Percentiles rank a stretch among this genome's conserved stretches.
Conservation (phyloP, 2,329 filamentous ascomycete species). For the Trichoderma brevicompactum region DNA sequence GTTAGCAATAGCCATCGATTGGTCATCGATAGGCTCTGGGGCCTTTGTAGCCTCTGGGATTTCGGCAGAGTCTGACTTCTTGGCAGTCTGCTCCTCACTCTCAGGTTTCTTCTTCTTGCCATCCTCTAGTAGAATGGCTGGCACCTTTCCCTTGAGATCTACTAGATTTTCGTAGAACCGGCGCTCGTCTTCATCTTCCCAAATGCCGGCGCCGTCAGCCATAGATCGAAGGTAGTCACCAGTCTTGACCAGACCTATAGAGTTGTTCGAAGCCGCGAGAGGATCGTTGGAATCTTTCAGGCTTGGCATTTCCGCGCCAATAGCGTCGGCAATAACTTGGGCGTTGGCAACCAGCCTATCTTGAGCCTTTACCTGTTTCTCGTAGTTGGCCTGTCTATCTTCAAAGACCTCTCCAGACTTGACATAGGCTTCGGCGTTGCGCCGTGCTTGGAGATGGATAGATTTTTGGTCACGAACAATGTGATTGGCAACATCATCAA, state of each 20-base stretch:
- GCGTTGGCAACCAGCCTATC: slow-evolving; percentile 90
- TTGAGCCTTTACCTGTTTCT: slow-evolving; percentile 89
- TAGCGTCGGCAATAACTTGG: slow-evolving; percentile 84
- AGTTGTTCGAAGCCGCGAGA: slow-evolving; percentile 67
- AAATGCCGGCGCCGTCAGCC: slow-evolving; percentile 89
- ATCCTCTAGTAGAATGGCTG: slow-evolving; percentile 89
- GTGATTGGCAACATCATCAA: slow-evolving; percentile 90
- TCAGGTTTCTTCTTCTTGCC: slow-evolving; percentile 83
- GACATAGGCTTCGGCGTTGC: slow-evolving; percentile 97
- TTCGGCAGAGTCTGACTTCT: slow-evolving; percentile 65
- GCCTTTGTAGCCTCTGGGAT: slow-evolving; percentile 55
- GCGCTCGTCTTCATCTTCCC: slow-evolving; percentile 97
- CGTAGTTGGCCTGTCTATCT: slow-evolving; percentile 92
- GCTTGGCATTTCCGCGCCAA: slow-evolving; percentile 92
- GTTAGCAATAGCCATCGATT: slow-evolving; percentile 93
- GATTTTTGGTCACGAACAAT: slow-evolving; percentile 90
- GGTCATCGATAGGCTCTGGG: slow-evolving; percentile 69
- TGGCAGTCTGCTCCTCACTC: slow-evolving; percentile 78
- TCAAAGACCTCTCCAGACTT: slow-evolving; percentile 99
- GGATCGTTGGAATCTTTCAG: slow-evolving; percentile 80
- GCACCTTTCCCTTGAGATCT: slow-evolving; percentile 94
- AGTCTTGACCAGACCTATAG: slow-evolving; percentile 91
- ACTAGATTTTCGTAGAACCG: slow-evolving; percentile 98
- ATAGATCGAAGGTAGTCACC: slow-evolving; percentile 91
- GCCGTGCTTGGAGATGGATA: slow-evolving; percentile 81